These are phyloP conservation scores for Paraleonurus japonicus DNA, from an alignment of 257 asterid genomes.

Conservation along the genomic window DNA sequence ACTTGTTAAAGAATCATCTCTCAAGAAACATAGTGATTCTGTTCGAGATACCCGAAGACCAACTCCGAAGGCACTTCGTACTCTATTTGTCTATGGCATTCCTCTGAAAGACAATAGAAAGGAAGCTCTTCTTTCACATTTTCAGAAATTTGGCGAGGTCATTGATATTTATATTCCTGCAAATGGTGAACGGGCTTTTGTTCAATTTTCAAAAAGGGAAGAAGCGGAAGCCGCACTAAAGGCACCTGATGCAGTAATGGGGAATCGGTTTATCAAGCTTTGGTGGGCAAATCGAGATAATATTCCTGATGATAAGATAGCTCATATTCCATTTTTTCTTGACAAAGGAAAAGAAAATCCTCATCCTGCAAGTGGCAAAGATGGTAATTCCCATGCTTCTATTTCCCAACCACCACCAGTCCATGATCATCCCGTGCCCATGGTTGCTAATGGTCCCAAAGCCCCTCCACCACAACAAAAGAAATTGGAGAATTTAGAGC, in stretches of 20 bases:
- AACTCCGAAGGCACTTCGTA: constrained; percentile 73
- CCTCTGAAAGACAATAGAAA: constrained; percentile 83
- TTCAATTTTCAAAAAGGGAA: constrained; percentile 84
- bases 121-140: constrained; percentile 90
- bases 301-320: constrained; percentile 59
- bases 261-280: constrained; percentile 93
- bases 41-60: constrained; percentile 55
- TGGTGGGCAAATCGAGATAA: constrained; percentile 97
- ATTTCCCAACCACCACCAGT: constrained; percentile 36
- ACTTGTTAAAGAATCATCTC: constrained; percentile 44
- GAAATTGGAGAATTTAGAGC: constrained; percentile 79
- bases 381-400: constrained; percentile 32
- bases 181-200: constrained; percentile 77
- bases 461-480: constrained; percentile 62
- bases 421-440: constrained; percentile 46
- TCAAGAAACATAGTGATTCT: constrained; percentile 47
- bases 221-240: constrained; percentile 88
- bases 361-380: constrained; percentile 41
- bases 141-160: constrained; percentile 87
- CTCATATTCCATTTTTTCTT: constrained; percentile 37
- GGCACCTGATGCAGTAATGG: constrained; percentile 99
- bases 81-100: constrained; percentile 74
- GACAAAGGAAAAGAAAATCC: constrained; percentile 56
- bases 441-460: constrained; percentile 48
- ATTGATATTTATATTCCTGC: constrained; percentile 75